phyloP scores from a whole-genome alignment of 1,284 basidiomycete species.

The Omphalotus olearius region DNA sequence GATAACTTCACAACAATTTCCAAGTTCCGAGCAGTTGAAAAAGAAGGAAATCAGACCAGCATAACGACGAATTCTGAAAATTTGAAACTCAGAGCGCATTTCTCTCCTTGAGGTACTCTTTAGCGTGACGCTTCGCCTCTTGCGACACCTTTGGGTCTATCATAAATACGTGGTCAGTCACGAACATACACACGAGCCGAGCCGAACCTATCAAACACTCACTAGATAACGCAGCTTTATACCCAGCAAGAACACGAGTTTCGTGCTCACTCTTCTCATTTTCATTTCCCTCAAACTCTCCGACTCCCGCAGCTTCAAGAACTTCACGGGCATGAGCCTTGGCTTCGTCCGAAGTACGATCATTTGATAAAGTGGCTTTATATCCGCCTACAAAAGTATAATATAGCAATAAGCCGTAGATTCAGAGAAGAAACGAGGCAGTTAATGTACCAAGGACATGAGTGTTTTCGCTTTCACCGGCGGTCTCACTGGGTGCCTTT shows the following conservation, averaged over 20 bases:
- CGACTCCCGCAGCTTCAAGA: constrained; percentile 21
- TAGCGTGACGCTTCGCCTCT: constrained; percentile 15
- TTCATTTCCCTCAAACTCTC: neutral
- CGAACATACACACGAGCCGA: neutral
- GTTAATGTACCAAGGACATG: constrained; percentile 27
- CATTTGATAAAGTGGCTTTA: constrained; percentile 48
- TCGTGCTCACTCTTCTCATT: constrained; percentile 9
- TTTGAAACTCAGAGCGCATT: neutral
- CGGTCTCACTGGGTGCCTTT: constrained; percentile 16
- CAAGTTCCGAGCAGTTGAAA: no score
- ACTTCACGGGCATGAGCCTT: constrained; percentile 46
- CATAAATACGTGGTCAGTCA: neutral
- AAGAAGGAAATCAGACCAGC: no score
- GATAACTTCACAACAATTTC: no score
- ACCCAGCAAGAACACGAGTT: constrained; percentile 13
- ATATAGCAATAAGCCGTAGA: no score
- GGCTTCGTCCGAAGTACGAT: constrained; percentile 38
- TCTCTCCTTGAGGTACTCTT: constrained; percentile 10
- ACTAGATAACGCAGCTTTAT: constrained; percentile 17
- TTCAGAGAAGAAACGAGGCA: no score
- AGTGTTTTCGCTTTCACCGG: neutral
- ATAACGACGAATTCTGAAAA: no score
- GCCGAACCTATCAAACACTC: neutral
- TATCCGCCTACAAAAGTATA: constrained; percentile 42
- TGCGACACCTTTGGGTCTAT: constrained; percentile 14